Conservation (phyloP, 305 asterid genomes). For the Solanum hybrid region DNA sequence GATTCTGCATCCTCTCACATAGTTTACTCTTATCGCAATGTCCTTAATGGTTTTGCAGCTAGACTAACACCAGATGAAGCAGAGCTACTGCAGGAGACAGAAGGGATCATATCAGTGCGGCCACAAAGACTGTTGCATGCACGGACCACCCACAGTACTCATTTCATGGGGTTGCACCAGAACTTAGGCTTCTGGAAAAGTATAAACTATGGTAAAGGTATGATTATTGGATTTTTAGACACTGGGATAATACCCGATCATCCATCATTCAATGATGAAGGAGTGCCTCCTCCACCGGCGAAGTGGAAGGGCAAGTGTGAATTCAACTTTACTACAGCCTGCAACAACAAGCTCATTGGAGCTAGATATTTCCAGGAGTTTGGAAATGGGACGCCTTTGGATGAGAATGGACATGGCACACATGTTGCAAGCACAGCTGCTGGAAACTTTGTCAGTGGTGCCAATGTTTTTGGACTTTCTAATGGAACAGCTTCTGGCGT, state of each 20-base stretch:
- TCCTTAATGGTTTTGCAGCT: slow-evolving; percentile 45
- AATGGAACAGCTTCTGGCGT: slow-evolving; percentile 43
- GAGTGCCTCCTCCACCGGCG: slow-evolving; percentile 42
- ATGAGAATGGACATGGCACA: slow-evolving; percentile 39
- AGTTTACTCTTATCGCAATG: slow-evolving; percentile 25
- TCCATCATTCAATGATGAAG: slow-evolving; percentile 36
- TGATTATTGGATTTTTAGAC: slow-evolving; percentile 42
- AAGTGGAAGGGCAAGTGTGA: slow-evolving; percentile 52
- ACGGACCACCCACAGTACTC: slow-evolving; percentile 40
- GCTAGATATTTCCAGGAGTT: slow-evolving; percentile 22
- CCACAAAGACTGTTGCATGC: slow-evolving; percentile 12
- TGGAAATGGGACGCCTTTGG: slow-evolving; percentile 15
- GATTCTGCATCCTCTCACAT: slow-evolving; percentile 13
- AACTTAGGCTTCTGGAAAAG: slow-evolving; percentile 37
- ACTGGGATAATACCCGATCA: slow-evolving; percentile 33
- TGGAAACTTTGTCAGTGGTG: slow-evolving; percentile 36
- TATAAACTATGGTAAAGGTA: slow-evolving; percentile 36
- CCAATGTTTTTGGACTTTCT: slow-evolving; percentile 29
- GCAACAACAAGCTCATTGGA: slow-evolving; percentile 54
- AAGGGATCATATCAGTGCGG: slow-evolving; percentile 30
- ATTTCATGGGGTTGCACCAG: slow-evolving; percentile 33
- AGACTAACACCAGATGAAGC: slow-evolving; percentile 23
- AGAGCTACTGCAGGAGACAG: slow-evolving; percentile 17
- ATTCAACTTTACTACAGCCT: slow-evolving; percentile 17
- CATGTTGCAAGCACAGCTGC: slow-evolving; percentile 47